These are phyloP conservation scores for Castanea mollissima DNA, from an alignment of 306 rosid genomes.

Conservation along the genomic window DNA sequence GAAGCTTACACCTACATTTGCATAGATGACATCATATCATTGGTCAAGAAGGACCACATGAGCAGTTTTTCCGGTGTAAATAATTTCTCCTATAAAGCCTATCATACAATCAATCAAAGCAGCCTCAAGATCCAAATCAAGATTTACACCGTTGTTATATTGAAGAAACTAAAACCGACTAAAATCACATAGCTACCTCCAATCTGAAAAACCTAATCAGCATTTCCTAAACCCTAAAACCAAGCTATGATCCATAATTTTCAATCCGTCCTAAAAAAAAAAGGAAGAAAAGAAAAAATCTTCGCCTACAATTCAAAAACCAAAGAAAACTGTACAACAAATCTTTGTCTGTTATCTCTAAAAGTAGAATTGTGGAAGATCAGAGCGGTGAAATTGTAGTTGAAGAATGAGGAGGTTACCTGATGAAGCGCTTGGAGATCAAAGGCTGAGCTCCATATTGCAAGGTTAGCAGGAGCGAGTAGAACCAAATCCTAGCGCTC, in stretches of 20 bases:
- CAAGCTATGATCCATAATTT: neutral
- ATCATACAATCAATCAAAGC: neutral
- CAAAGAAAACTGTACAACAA: neutral
- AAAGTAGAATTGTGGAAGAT: neutral
- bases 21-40: no score
- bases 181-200: neutral
- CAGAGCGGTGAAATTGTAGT: neutral
- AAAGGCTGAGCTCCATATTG: conserved; percentile 98
- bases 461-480: conserved; percentile 73
- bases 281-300: neutral
- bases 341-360: neutral
- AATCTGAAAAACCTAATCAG: neutral
- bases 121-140: neutral
- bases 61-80: no score
- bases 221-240: neutral
- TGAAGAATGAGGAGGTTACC: conserved; percentile 35
- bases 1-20: no score
- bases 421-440: conserved; percentile 77
- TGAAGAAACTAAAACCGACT: neutral
- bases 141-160: no score
- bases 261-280: neutral
- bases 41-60: no score
- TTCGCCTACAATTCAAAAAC: conserved; percentile 1
- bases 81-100: neutral
- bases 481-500: conserved; percentile 50